Evolutionary conservation across 331 rosid species (phyloP).

Genomic region (Erythrophleum ivorense): DNA sequence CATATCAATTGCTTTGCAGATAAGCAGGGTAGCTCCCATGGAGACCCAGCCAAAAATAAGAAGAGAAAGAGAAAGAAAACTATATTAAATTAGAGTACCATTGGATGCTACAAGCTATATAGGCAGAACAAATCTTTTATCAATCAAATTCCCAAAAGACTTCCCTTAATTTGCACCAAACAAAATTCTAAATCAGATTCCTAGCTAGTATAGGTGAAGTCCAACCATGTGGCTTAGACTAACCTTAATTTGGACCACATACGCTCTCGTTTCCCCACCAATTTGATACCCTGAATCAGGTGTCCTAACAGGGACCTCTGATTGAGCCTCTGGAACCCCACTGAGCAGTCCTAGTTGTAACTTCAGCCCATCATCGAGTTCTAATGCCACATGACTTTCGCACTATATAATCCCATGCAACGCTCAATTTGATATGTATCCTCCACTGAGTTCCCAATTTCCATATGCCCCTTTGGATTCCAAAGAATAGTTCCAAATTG

Average conservation of each 20-base stretch:
- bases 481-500: not conserved
- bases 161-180: not conserved
- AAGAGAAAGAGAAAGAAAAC: not conserved
- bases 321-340: conserved; percentile 19
- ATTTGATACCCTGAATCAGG: conserved; percentile 21
- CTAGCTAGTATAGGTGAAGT: not conserved
- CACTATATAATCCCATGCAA: conserved; percentile 3
- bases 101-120: not conserved
- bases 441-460: not conserved
- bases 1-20: conserved; percentile 21
- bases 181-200: not conserved
- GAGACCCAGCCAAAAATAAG: not conserved
- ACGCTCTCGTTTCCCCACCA: not conserved
- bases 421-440: conserved; percentile 1
- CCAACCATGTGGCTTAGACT: conserved; percentile 18
- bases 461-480: not conserved
- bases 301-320: conserved; percentile 25
- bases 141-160: not conserved
- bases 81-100: not conserved
- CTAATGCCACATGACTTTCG: conserved; percentile 11
- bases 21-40: not conserved
- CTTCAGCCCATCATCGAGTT: not conserved
- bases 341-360: not conserved
- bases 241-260: not conserved
- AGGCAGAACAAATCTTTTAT: not conserved